Evolutionary conservation across 352 stramenopile genomes (phyloP), one percentile per base, ranked within the genome.

Genomic region (Pythium chondricola): DNA sequence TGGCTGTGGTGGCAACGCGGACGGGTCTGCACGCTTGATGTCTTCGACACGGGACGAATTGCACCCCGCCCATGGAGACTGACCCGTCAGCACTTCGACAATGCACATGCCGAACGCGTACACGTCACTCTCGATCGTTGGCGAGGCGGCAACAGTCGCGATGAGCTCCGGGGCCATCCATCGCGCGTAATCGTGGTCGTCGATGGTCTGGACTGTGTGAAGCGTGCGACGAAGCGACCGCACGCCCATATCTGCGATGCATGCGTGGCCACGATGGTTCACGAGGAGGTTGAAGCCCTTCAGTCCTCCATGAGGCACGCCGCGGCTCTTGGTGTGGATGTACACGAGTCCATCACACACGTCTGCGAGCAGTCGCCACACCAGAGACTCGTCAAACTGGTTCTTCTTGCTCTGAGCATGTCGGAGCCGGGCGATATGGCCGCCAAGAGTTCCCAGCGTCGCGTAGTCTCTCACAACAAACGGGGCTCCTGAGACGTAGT

Each of bases 31-130:
- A 2, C n/a, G 55, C 56, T 88, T 88, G 8, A 85, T 60, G 17
- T 66, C 70, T 13, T 63, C 62, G 26, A 88, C 69, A 42, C 80
- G 70, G 0, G 57, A 20, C 9, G 67, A 52, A n/a, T 79, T 67
- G 32, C 84, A 43, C 2, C 42, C 61, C 11, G 36, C 52, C 77
- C 77, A 91, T 0, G 79, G 79, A 0, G 71, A 48, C 9, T 69
- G 61, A 0, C 61, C 58, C 1, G 76, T 85, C 22, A 87, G 50
- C 2, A 73, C 67, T 32, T 91, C 76, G 6, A 86, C n/a, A 21
- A 88, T 85, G 33, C 70, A 86, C 76, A 91, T 86, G n/a, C 79
- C 79, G 30, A 88, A 78, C 11, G 74, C 70, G 50, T 85, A 91
- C 31, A 88, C 65, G 43, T 91, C 76, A 0, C 64, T 71, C 2